Conservation (phyloP, 805 yeast genomes). For the Teunomyces tritomae region DNA sequence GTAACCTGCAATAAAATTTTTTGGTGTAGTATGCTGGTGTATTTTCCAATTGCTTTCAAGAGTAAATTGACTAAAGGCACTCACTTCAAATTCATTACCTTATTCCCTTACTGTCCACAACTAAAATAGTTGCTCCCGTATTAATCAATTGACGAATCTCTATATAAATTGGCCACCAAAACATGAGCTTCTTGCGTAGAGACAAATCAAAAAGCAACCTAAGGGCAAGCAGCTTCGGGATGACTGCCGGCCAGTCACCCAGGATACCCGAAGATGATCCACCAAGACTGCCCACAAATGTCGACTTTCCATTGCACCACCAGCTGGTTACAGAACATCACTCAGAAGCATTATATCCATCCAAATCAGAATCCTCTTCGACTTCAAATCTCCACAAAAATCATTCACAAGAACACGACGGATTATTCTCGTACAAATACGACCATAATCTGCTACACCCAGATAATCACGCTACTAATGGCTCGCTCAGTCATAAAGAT, state of each 20-base stretch:
- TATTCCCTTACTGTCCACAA: not conserved
- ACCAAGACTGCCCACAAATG: slow-evolving; percentile 6
- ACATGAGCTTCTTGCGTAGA: slow-evolving; percentile 25
- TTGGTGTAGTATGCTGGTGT: not conserved
- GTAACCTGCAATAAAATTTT: slow-evolving; percentile 1
- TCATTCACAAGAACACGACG: slow-evolving; percentile 5
- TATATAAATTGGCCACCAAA: too few relatives aligned
- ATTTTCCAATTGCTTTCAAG: too few relatives aligned
- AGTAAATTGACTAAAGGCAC: not conserved
- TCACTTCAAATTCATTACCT: not conserved
- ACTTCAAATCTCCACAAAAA: not conserved
- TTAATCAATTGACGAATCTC: not conserved
- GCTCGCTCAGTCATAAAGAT: not conserved
- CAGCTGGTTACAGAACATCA: not conserved
- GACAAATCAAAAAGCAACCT: slow-evolving; percentile 20
- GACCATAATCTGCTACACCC: slow-evolving; percentile 3
- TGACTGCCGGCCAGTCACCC: slow-evolving; percentile 12
- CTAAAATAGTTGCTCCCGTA: not conserved
- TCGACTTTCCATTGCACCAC: not conserved
- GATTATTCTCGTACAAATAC: slow-evolving; percentile 10
- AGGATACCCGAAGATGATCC: slow-evolving; percentile 2
- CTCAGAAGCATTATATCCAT: slow-evolving; percentile 7
- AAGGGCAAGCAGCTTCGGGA: slow-evolving; percentile 5
- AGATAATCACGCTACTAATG: not conserved
- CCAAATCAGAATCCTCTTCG: slow-evolving; percentile 6